Percentiles rank a stretch among this genome's conserved stretches.
These are phyloP conservation scores for Pichia sp. DNA, from an alignment of 1,139 yeast species.

Conservation along the genomic window DNA sequence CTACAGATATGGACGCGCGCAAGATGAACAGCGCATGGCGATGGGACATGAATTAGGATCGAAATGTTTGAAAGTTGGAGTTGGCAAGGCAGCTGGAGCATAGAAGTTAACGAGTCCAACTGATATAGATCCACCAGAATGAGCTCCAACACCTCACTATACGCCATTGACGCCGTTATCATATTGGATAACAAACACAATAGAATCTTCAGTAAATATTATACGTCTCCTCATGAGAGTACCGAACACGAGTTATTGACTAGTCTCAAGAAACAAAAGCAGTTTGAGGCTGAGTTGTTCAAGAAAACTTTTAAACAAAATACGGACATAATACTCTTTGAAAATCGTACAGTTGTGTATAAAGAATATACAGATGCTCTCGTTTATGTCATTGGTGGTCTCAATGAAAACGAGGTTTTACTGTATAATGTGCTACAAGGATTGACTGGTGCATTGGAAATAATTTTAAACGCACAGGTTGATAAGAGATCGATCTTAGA, in stretches of 20 bases:
- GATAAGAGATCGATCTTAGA: slow-evolving; percentile 77
- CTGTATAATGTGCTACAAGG: slow-evolving; percentile 73
- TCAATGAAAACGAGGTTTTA: slow-evolving; percentile 82
- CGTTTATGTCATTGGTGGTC: slow-evolving; percentile 59
- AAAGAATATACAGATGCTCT: slow-evolving; percentile 74
- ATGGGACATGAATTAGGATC: no score
- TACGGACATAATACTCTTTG: slow-evolving; percentile 74
- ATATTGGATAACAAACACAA: slow-evolving; percentile 78
- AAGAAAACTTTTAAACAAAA: slow-evolving; percentile 71
- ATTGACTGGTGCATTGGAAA: slow-evolving; percentile 71
- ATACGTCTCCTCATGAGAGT: slow-evolving; percentile 48
- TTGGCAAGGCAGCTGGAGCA: slow-evolving; percentile 40
- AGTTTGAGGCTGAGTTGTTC: slow-evolving; percentile 69
- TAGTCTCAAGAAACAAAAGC: slow-evolving; percentile 49
- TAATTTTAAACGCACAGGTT: slow-evolving; percentile 63
- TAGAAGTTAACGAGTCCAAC: slow-evolving; percentile 45
- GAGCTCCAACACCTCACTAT: slow-evolving; percentile 60
- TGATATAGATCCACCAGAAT: slow-evolving; percentile 19
- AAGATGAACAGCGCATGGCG: no score
- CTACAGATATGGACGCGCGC: no score
- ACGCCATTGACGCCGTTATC: slow-evolving; percentile 69
- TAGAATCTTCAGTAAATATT: slow-evolving; percentile 80
- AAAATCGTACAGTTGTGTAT: slow-evolving; percentile 70
- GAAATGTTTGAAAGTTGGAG: slow-evolving; percentile 31
- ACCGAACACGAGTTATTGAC: slow-evolving; percentile 22